These are phyloP conservation scores for Rhizophora apiculata DNA, from an alignment of 345 rosid genomes.

Conservation along the genomic window DNA sequence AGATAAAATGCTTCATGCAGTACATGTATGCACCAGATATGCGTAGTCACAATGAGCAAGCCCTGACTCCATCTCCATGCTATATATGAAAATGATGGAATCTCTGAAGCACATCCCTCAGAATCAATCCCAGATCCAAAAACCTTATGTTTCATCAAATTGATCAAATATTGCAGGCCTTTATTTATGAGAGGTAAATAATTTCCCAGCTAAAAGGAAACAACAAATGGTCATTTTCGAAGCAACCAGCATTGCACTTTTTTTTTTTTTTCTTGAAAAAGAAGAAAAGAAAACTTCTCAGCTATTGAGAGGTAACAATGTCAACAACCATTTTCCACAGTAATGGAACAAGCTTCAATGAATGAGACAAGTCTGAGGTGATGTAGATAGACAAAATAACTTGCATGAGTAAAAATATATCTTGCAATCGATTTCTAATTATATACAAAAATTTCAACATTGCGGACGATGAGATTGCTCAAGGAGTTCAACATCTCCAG, in stretches of 20 bases:
- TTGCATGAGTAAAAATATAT: background rate
- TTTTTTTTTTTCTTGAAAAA: background rate
- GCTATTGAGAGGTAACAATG: background rate
- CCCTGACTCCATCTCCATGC: no score
- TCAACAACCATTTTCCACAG: no score
- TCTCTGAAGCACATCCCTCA: background rate
- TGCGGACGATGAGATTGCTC: background rate
- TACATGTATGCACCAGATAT: background rate
- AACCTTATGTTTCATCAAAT: background rate
- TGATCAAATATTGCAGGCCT: background rate
- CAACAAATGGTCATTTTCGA: background rate
- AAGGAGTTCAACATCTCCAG: background rate
- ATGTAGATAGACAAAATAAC: background rate
- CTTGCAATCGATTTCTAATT: background rate
- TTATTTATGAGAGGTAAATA: background rate
- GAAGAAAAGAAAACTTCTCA: background rate
- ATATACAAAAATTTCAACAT: background rate
- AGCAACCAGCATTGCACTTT: background rate
- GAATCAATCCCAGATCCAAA: background rate
- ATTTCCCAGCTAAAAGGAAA: background rate
- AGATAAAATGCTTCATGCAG: background rate
- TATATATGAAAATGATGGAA: background rate
- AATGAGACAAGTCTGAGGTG: background rate
- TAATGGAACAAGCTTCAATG: background rate
- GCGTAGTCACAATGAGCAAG: background rate